Percentiles rank a stretch among this genome's conserved stretches.
Conservation (phyloP, 768 basidiomycete species). For the Psilocybe azurescens region DNA sequence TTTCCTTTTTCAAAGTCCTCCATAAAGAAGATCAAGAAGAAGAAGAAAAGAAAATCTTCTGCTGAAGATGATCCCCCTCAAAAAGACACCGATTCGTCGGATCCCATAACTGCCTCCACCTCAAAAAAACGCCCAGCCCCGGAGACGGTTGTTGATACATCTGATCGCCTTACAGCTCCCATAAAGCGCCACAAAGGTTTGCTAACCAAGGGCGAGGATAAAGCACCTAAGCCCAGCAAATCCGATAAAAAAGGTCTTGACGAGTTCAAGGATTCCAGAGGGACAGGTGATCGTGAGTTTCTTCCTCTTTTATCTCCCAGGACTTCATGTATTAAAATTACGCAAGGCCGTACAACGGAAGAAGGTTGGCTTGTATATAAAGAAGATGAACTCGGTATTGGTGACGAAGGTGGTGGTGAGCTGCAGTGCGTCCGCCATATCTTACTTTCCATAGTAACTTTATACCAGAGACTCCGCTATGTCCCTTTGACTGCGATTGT, state of each 20-base stretch:
- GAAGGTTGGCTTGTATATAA: conserved; percentile 84
- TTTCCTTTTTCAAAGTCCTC: conserved; percentile 32
- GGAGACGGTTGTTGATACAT: conserved; percentile 74
- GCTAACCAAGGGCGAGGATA: conserved; percentile 7
- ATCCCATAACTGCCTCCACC: conserved; percentile 12
- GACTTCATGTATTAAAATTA: conserved; percentile 3
- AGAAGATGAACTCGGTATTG: conserved; percentile 81
- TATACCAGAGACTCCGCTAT: conserved; percentile 74
- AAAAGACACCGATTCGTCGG: conserved; percentile 11
- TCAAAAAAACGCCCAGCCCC: conserved; percentile 48
- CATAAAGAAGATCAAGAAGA: conserved; percentile 53
- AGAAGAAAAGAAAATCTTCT: conserved; percentile 38
- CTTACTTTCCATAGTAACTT: conserved; percentile 28
- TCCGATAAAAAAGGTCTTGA: conserved; percentile 12
- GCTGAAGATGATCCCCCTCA: conserved; percentile 1
- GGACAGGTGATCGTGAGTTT: conserved; percentile 68
- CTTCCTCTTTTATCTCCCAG: conserved; percentile 5
- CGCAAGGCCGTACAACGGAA: conserved; percentile 74
- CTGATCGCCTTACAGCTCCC: conserved; percentile 35
- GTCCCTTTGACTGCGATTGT: conserved; percentile 90
- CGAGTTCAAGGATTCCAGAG: conserved; percentile 75
- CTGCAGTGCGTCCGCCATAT: conserved; percentile 11
- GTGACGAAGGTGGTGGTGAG: conserved; percentile 74
- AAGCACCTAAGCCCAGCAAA: conserved; percentile 13
- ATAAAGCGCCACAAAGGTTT: conserved; percentile 45